A percentile compares a stretch with the other conserved stretches of the same genome.
These are phyloP conservation scores for Pythium periplocum DNA, from an alignment of 352 stramenopile genomes.

Conservation along the genomic window DNA sequence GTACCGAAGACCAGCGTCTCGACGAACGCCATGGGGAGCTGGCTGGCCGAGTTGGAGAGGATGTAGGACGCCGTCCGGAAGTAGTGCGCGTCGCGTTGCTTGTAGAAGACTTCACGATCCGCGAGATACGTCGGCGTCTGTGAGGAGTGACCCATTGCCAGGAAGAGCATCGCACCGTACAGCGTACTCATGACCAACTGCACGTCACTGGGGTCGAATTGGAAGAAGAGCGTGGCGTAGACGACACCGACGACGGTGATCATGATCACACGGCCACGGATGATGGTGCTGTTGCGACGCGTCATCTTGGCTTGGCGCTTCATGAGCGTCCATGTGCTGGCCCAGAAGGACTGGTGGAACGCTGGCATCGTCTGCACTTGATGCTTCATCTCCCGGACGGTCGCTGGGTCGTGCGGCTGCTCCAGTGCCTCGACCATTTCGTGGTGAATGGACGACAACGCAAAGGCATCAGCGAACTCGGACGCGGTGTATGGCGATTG, in stretches of 20 bases:
- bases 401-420: too few relatives aligned
- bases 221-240: constrained; percentile 24
- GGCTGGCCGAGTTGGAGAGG: constrained; percentile 21
- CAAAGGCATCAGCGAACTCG: background rate
- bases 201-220: constrained; percentile 21
- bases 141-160: constrained; percentile 47
- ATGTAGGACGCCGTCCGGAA: constrained; percentile 64
- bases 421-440: too few relatives aligned
- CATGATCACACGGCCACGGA: constrained; percentile 24
- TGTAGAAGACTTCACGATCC: constrained; percentile 47
- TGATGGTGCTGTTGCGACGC: constrained; percentile 25
- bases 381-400: background rate
- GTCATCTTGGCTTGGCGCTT: constrained; percentile 44
- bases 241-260: constrained; percentile 24
- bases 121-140: constrained; percentile 67
- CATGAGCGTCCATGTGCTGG: constrained; percentile 1
- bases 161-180: constrained; percentile 73
- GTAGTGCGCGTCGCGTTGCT: constrained; percentile 62
- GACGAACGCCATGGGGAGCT: constrained; percentile 29
- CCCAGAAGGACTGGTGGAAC: constrained; percentile 11
- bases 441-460: constrained; percentile 7
- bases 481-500: too few relatives aligned
- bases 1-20: constrained; percentile 33
- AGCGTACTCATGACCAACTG: constrained; percentile 50
- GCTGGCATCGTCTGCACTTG: constrained; percentile 5